A percentile compares a stretch with the other conserved stretches of the same genome.
These are phyloP conservation scores for Xylaria sp. DNA, from an alignment of 2,329 filamentous ascomycete species.

Conservation along the genomic window DNA sequence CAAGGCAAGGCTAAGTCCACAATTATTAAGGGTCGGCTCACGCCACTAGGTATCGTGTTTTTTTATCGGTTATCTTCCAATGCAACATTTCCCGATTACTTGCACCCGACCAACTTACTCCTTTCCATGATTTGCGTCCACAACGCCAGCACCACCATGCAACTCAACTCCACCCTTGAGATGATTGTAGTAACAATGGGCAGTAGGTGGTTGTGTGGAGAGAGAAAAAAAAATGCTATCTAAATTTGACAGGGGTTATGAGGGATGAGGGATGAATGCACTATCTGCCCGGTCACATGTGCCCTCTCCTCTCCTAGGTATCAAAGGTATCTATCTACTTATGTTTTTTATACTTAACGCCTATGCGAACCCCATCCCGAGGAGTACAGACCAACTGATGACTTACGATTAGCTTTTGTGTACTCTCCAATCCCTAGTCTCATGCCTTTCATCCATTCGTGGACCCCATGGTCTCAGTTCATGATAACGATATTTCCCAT, in stretches of 20 bases:
- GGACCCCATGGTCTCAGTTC: slow-evolving; percentile 10
- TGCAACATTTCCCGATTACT: neutral
- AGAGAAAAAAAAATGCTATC: slow-evolving; percentile 33
- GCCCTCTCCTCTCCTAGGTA: slow-evolving; percentile 23
- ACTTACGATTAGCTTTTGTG: slow-evolving; percentile 20
- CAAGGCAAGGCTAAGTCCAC: neutral
- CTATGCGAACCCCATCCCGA: slow-evolving; percentile 9
- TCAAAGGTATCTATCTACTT: slow-evolving; percentile 38
- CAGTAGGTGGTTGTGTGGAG: neutral
- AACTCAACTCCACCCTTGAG: neutral
- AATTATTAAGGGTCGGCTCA: neutral
- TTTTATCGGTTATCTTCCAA: neutral
- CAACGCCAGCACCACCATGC: slow-evolving; percentile 1
- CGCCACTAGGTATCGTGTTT: neutral
- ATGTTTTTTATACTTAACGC: slow-evolving; percentile 22
- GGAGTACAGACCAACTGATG: slow-evolving; percentile 10
- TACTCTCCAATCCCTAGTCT: slow-evolving; percentile 5
- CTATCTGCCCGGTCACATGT: neutral
- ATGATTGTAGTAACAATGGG: neutral
- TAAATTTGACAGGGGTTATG: slow-evolving; percentile 21
- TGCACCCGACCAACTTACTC: neutral
- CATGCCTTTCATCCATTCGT: slow-evolving; percentile 16
- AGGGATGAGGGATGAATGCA: slow-evolving; percentile 6
- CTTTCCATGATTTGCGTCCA: neutral
- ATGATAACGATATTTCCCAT: slow-evolving; percentile 6